Evolutionary conservation across 257 asterid species (phyloP), one percentile per base, ranked within the genome.

Genomic region (Apocynum venetum): DNA sequence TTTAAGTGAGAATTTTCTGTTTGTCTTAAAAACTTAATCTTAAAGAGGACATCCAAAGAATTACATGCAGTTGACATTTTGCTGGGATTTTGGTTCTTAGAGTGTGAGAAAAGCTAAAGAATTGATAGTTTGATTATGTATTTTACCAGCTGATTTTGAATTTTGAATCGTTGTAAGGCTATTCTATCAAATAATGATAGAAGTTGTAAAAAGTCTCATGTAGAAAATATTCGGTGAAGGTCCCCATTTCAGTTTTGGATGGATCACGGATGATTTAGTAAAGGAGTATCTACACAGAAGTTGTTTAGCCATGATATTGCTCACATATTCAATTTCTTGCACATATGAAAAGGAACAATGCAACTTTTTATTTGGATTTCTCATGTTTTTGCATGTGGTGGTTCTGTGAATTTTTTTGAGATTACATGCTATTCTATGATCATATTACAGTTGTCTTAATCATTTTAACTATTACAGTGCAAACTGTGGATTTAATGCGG

Each of bases 401-500:
- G 12, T 36, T 56, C 3, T 17, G 47, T 61, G 71, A 73, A 43
- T 44, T 19, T 36, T 10, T 6, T 41, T 19, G 46, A 47, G 5
- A 15, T 73, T 72, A 73, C n/a, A 38, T 5, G 12, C 10, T 81
- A 25, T 35, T 43, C 35, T 48, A 4, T 47, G 10, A 25, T 49
- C 31, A 63, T 76, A 15, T 14, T 51, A 9, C 43, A 3, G 4
- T 77, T 70, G 19, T 36, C 35, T n/a, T 36, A 51, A 56, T 75
- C 49, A 46, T 56, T 73, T 80, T 13, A 82, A 77, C 64, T 79
- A 38, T 72, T 83, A 47, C 93, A 91, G 96, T 47, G 77, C 83
- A 36, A 81, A 82, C 69, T 72, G 25, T 86, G 69, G 71, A 72
- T 64, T 0, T 74, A 79, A 74, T 82, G 66, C 47, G 53, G 4